Conservation (phyloP, 2,329 filamentous ascomycete species). For the Cladophialophora psammophila region DNA sequence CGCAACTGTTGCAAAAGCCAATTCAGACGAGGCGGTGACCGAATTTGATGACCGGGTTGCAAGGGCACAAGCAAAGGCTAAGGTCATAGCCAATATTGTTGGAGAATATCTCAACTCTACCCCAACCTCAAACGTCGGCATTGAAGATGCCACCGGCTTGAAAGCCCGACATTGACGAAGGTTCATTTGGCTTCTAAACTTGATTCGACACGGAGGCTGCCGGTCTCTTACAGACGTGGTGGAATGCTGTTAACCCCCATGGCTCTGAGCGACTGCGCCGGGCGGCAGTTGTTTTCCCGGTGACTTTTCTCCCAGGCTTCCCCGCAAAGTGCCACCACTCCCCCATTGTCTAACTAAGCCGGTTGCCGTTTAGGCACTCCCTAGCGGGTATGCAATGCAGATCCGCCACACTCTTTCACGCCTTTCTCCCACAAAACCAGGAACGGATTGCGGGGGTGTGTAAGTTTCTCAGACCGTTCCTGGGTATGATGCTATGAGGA, state of each 20-base stretch:
- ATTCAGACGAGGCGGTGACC: constrained; percentile 85
- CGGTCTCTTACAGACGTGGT: background rate
- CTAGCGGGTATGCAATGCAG: constrained; percentile 18
- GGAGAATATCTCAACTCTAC: constrained; percentile 53
- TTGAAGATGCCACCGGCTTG: constrained; percentile 43
- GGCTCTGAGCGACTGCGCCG: background rate
- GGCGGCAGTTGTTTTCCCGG: constrained; percentile 11
- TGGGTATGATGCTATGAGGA: background rate
- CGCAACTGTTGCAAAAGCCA: constrained; percentile 77
- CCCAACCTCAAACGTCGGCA: constrained; percentile 34
- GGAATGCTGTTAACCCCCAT: background rate
- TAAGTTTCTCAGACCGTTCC: constrained; percentile 7
- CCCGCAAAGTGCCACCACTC: constrained; percentile 25
- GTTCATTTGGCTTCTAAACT: constrained; percentile 42
- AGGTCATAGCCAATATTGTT: constrained; percentile 78
- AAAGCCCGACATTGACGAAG: constrained; percentile 56
- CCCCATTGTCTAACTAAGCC: background rate
- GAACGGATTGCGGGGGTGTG: background rate
- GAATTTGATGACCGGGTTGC: constrained; percentile 91
- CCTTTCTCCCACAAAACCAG: constrained; percentile 10
- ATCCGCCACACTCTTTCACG: constrained; percentile 8
- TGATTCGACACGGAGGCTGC: background rate
- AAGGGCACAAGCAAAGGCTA: constrained; percentile 81
- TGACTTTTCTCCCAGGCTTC: constrained; percentile 17
- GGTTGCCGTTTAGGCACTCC: constrained; percentile 16